Evolutionary conservation across 345 rosid genomes (phyloP), one percentile per base, ranked within the genome.

Genomic region (Reutealis trisperma): DNA sequence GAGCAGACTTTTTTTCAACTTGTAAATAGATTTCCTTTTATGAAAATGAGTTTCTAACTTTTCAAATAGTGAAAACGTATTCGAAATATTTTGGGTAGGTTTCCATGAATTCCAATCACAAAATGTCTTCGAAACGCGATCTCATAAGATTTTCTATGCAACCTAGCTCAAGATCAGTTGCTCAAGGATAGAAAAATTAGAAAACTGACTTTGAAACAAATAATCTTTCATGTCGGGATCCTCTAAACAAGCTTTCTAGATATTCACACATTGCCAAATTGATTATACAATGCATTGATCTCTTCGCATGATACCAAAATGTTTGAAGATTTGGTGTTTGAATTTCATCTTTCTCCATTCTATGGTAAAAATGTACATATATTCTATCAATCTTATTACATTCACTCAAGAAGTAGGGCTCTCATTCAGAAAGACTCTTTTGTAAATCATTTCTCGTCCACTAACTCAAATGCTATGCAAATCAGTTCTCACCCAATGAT

Each of bases 111-210:
- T n/a, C n/a, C n/a, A n/a, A n/a, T n/a, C n/a, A n/a, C n/a, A n/a
- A n/a, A n/a, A n/a, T n/a, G n/a, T n/a, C n/a, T n/a, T n/a, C n/a
- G n/a, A n/a, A n/a, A n/a, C n/a, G n/a, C n/a, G n/a, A n/a, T n/a
- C n/a, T n/a, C n/a, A n/a, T n/a, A n/a, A n/a, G n/a, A n/a, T n/a
- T n/a, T n/a, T n/a, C n/a, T n/a, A n/a, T n/a, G n/a, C n/a, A n/a
- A n/a, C n/a, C n/a, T n/a, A n/a, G n/a, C 79, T 74, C 9, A 86
- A 75, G 19, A n/a, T 74, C 82, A 86, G 76, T 6, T 69, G 79
- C 72, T 82, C 83, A 34, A 84, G 81, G 57, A 73, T 16, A 78
- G 78, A 82, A 75, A 78, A 78, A 66, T 69, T 73, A 41, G 79
- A 73, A 7, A 82, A 57, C 63, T 52, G 70, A 51, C 59, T 69